These are phyloP conservation scores for Codiaeum variegatum DNA, from an alignment of 441 rosid species.

Conservation along the genomic window DNA sequence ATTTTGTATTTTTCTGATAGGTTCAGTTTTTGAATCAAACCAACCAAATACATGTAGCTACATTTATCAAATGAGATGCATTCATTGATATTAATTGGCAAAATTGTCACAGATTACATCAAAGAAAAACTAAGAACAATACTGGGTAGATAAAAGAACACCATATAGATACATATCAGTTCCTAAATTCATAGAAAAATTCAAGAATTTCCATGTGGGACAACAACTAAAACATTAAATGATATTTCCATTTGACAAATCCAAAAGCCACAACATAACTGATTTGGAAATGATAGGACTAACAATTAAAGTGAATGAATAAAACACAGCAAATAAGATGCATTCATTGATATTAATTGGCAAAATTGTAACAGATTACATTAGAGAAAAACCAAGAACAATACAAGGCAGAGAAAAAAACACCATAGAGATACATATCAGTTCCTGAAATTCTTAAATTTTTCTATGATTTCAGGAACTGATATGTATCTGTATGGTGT, in stretches of 20 bases:
- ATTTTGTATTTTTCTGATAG: too few species aligned
- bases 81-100: not conserved
- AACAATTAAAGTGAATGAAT: too few species aligned
- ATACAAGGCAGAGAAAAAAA: constrained; percentile 60
- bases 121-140: constrained; percentile 79
- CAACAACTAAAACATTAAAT: constrained; percentile 40
- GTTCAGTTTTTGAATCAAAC: too few species aligned
- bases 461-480: constrained; percentile 54
- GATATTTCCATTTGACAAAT: constrained; percentile 49
- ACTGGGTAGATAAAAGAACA: constrained; percentile 56
- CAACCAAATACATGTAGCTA: too few species aligned
- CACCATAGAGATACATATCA: constrained; percentile 53
- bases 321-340: too few species aligned
- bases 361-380: constrained; percentile 45
- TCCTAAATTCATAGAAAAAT: constrained; percentile 47
- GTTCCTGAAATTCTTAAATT: constrained; percentile 52
- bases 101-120: constrained; percentile 57
- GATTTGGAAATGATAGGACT: too few species aligned
- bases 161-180: constrained; percentile 64
- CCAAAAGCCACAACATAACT: constrained; percentile 52
- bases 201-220: constrained; percentile 64
- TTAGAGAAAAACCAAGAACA: constrained; percentile 85
- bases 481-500: constrained; percentile 55
- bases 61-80: too few species aligned
- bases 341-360: not conserved